These are phyloP conservation scores for Artemisia argyi DNA, from an alignment of 129 eudicot genomes.

Conservation along the genomic window DNA sequence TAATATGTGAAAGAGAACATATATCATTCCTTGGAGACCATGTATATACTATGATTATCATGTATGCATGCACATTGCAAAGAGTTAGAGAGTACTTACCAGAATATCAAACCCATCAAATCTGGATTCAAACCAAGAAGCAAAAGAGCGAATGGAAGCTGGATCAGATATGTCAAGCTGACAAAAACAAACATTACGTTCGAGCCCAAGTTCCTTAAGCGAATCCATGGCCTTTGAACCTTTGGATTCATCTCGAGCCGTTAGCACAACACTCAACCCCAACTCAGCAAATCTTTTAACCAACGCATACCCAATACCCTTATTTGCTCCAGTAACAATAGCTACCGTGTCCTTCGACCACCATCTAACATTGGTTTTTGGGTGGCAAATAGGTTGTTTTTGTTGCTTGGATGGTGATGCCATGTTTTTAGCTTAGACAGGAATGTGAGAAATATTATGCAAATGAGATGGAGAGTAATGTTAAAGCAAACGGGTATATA, in stretches of 20 bases:
- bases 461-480: neutral
- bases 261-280: conserved; percentile 69
- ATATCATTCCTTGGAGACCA: neutral
- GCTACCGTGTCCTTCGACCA: conserved; percentile 81
- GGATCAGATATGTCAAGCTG: conserved; percentile 63
- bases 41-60: neutral
- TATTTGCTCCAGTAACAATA: conserved; percentile 86
- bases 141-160: conserved; percentile 49
- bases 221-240: conserved; percentile 61
- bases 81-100: conserved; percentile 43
- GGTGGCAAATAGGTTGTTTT: neutral
- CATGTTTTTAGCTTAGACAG: conserved; percentile 4
- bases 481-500: conserved; percentile 1
- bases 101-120: conserved; percentile 68
- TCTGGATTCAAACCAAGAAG: conserved; percentile 46
- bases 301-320: conserved; percentile 77
- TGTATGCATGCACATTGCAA: neutral
- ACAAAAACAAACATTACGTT: conserved; percentile 41
- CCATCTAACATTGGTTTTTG: conserved; percentile 43
- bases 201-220: conserved; percentile 43
- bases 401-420: conserved; percentile 17
- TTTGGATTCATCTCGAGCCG: conserved; percentile 53
- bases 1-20: neutral
- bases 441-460: too few species aligned
- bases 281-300: conserved; percentile 66